A percentile compares a stretch with the other conserved stretches of the same genome.
Evolutionary conservation across 2,329 filamentous ascomycete species (phyloP).

Genomic region (Sclerotinia subarctica): DNA sequence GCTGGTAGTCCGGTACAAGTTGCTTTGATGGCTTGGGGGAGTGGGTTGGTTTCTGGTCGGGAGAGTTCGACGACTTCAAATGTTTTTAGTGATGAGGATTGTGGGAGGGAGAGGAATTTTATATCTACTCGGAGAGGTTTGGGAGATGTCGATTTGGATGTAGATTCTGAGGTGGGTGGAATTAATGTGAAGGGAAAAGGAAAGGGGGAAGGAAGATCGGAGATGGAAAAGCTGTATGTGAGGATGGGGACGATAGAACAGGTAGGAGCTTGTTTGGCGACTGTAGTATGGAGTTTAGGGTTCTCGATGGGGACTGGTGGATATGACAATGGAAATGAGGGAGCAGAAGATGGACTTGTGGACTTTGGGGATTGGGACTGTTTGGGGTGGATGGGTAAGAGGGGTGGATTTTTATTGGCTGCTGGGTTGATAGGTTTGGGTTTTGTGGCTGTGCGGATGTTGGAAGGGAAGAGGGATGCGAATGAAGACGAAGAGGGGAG

Average conservation of each 20-base stretch:
- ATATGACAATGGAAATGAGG: background rate
- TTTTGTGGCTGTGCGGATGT: background rate
- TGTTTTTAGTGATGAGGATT: background rate
- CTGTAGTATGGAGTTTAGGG: conserved; percentile 8
- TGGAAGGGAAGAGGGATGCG: background rate
- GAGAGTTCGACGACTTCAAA: too few species aligned
- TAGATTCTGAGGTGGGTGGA: background rate
- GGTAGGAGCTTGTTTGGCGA: background rate
- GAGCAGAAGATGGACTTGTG: background rate
- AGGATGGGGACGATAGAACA: conserved; percentile 1
- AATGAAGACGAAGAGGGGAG: background rate
- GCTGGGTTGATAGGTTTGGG: background rate
- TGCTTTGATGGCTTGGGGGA: background rate
- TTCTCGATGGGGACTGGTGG: background rate
- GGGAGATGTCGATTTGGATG: background rate
- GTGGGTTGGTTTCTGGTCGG: background rate
- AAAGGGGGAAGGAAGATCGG: background rate
- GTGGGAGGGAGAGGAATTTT: background rate
- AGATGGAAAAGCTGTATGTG: background rate
- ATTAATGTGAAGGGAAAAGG: background rate
- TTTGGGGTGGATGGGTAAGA: background rate
- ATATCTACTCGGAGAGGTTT: background rate
- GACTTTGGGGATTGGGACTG: background rate
- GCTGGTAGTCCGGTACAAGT: background rate
- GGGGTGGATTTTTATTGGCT: background rate